phyloP scores from a whole-genome alignment of 257 asterid genomes.

The Jacaranda mimosifolia region DNA sequence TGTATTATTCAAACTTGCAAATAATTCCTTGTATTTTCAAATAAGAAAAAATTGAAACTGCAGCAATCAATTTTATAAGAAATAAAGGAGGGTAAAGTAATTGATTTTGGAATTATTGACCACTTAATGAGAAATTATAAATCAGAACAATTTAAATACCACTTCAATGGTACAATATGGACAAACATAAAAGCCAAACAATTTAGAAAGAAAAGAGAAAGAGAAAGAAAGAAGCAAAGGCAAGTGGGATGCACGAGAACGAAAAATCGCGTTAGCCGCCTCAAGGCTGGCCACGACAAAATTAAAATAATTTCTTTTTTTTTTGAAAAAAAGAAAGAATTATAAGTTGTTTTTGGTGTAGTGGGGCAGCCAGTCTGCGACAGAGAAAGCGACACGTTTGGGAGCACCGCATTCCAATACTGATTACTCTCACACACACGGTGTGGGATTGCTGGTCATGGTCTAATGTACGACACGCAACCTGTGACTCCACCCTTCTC shows the following conservation, averaged over 20 bases:
- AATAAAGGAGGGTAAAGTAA: too few relatives aligned
- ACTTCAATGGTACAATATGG: not conserved
- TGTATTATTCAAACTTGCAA: too few relatives aligned
- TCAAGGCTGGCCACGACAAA: not conserved
- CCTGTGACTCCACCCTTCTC: constrained; percentile 32
- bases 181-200: not conserved
- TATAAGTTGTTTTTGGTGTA: not conserved
- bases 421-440: not conserved
- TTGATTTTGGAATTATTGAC: too few relatives aligned
- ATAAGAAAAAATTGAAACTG: too few relatives aligned
- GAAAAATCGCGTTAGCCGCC: not conserved
- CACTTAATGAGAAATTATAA: too few relatives aligned
- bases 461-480: constrained; percentile 38
- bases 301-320: not conserved
- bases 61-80: too few relatives aligned
- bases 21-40: too few relatives aligned
- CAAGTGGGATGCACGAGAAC: not conserved
- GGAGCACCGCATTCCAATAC: constrained; percentile 14
- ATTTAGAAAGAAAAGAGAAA: not conserved
- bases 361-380: not conserved
- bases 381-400: constrained; percentile 29
- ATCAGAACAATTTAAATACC: too few relatives aligned
- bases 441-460: not conserved
- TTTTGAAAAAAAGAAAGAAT: not conserved
- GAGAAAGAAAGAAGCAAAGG: not conserved